Evolutionary conservation across 768 basidiomycete species (phyloP), one percentile per base, ranked within the genome.

Genomic region (Suillus paluster): DNA sequence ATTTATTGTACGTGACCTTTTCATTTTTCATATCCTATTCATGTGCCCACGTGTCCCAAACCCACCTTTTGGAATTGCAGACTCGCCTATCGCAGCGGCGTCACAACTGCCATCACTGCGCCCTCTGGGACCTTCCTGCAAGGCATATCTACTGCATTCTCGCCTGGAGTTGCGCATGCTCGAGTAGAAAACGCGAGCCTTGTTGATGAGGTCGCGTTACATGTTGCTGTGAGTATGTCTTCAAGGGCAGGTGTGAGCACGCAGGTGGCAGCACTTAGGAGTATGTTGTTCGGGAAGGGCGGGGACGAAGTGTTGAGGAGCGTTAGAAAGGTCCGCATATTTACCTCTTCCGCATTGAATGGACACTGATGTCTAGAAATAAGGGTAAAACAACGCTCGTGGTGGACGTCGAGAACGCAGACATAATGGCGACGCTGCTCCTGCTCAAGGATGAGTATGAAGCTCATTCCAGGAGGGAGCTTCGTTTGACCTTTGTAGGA

Each of bases 351-450:
- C 19, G 12, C 9, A 2, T 57, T 5, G 17, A 5, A n/a, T 2
- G 25, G 9, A 17, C 17, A 8, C 33, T 57, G 25, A 57, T 10
- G 9, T n/a, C 8, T 19, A 27, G 8, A 52, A 1, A 10, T 5
- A 50, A 89, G 84, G 88, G 89, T 19, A 75, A 84, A 10, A 75
- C 90, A 41, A 87, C 89, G 1, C 73, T 94, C 45, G 86, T 93
- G 5, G 75, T 92, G 19, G 82, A 88, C 41, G 87, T 88, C 6
- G 77, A 87, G 64, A 88, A 80, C 67, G 87, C 87, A 15, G 91
- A 94, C 67, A 82, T 87, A 30, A 92, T 94, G 82, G 86, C 88
- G 3, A 82, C 84, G 2, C 74, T 94, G 39, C 72, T 94, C 50
- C 79, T 83, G 25, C 76, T 94, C 67, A 93, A 92, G 74, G 75